These are phyloP conservation scores for Candida coleopterorum DNA, from an alignment of 805 yeast genomes.

Conservation along the genomic window DNA sequence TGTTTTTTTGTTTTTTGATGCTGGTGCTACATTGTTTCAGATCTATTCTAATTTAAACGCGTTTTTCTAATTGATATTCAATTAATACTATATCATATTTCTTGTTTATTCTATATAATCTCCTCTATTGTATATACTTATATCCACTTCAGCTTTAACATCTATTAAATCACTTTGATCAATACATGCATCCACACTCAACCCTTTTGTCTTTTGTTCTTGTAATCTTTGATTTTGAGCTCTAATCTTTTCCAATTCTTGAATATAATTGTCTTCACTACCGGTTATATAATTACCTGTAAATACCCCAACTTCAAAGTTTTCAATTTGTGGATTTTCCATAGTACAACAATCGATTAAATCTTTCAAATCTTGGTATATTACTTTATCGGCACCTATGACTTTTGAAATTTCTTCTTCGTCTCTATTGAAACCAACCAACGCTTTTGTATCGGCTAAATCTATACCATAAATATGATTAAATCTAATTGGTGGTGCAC, in stretches of 20 bases:
- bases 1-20: too few species aligned
- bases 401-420: conserved; percentile 71
- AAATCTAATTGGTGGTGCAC: conserved; percentile 96
- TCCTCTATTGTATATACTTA: conserved; percentile 53
- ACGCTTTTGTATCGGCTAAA: conserved; percentile 89
- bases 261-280: conserved; percentile 74
- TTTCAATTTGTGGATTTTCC: conserved; percentile 42
- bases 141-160: conserved; percentile 73
- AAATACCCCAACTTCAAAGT: conserved; percentile 94
- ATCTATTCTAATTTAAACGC: too few species aligned
- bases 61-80: too few species aligned
- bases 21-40: too few species aligned
- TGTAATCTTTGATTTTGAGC: conserved; percentile 64
- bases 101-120: conserved; percentile 36
- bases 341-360: conserved; percentile 66
- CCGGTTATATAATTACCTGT: conserved; percentile 96
- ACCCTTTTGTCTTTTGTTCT: conserved; percentile 34
- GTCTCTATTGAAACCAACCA: conserved; percentile 79
- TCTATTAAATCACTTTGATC: conserved; percentile 48
- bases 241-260: conserved; percentile 76
- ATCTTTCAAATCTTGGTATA: conserved; percentile 83
- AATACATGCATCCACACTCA: conserved; percentile 38
- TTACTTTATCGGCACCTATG: conserved; percentile 87
- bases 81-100: too few species aligned
- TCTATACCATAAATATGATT: conserved; percentile 98